Evolutionary conservation across 2,329 filamentous ascomycete genomes (phyloP).

Genomic region (Sclerotinia sclerotiorum): DNA sequence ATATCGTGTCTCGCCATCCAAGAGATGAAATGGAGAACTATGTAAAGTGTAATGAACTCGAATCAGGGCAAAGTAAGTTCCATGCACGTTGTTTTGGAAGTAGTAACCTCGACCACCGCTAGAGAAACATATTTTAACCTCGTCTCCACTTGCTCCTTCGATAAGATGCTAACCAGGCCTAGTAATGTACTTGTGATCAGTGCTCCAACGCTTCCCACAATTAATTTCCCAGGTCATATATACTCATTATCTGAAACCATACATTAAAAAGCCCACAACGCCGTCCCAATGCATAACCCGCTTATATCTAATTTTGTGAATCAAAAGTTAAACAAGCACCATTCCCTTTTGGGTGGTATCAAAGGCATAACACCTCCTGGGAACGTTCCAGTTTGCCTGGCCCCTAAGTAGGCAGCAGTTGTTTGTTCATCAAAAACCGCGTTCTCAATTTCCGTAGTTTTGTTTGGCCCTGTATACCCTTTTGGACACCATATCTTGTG

Average conservation of each 20-base stretch:
- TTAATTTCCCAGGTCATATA: background rate
- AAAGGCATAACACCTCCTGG: conserved; percentile 70
- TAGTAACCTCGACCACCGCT: background rate
- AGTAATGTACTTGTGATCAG: background rate
- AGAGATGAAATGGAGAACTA: background rate
- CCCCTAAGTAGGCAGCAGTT: conserved; percentile 62
- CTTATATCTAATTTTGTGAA: background rate
- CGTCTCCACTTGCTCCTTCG: background rate
- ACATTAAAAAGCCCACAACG: conserved; percentile 21
- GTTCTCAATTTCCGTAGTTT: conserved; percentile 60
- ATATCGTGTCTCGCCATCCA: background rate
- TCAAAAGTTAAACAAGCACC: conserved; percentile 71
- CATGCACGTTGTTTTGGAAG: background rate
- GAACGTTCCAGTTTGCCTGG: conserved; percentile 67
- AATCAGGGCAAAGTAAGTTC: background rate
- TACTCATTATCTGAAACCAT: background rate
- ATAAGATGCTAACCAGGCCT: background rate
- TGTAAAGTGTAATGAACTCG: background rate
- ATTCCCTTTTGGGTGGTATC: conserved; percentile 75
- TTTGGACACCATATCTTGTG: conserved; percentile 72
- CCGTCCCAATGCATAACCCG: conserved; percentile 25
- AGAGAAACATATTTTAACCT: background rate
- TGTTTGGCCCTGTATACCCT: conserved; percentile 63
- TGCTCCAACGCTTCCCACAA: conserved; percentile 1
- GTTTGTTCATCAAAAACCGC: conserved; percentile 60